Evolutionary conservation across 148 eudicot species (phyloP), one percentile per base, ranked within the genome.

Genomic region (Fagopyrum esculentum): DNA sequence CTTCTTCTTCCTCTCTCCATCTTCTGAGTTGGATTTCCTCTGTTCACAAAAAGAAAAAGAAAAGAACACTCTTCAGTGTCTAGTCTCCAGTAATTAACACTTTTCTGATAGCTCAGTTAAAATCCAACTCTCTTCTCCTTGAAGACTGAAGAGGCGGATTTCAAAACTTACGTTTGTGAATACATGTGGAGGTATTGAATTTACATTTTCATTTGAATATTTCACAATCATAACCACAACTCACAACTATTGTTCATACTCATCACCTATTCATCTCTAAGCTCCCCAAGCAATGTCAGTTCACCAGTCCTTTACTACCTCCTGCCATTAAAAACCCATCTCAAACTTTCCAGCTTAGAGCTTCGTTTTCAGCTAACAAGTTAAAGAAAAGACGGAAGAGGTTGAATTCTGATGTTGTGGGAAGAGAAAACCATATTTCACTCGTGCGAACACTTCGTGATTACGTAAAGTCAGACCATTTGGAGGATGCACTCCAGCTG

Each of bases 401-500:
- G 73, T 22, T 17, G 22, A 69, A 69, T 43, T 15, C 50, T 9
- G 29, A 16, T 45, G 73, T 45, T 4, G 26, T 16, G 43, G 73
- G 11, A 43, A 40, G 22, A 69, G 12, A 69, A 52, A 73, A 83
- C 2, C 11, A 66, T 70, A 45, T 44, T 3, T 78, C 78, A 26
- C 69, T 66, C 19, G 50, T 79, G 22, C 72, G 45, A 16, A 46
- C 8, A 35, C 76, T 90, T 4, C 9, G 55, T 9, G 72, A 48
- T 0, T 61, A 10, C 66, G 45, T 89, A n/a, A 71, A 83, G 13
- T 77, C 83, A 15, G 96, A 96, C 83, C 74, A 78, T 40, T 48
- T 87, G 72, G 86, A 80, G 17, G 77, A 76, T 82, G 96, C 96
- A 75, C 90, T 89, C 88, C 82, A 85, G 6, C 45, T 90, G 91